phyloP scores from a whole-genome alignment of 1,284 basidiomycete species.

The Xerocomus minutiporus region DNA sequence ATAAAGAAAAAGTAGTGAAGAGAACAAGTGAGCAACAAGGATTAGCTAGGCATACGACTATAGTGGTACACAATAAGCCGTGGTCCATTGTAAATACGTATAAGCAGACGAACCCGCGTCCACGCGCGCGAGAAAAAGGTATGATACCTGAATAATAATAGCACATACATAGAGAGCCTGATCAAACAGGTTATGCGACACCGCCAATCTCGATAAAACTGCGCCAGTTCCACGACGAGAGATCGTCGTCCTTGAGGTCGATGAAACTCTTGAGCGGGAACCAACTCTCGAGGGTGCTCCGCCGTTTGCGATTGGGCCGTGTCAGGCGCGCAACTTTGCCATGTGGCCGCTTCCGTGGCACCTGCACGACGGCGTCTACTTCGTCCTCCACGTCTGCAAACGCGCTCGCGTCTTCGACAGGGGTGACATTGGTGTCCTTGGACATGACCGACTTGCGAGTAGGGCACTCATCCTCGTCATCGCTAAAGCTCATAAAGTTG shows the following conservation, averaged over 20 bases:
- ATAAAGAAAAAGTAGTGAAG: background rate
- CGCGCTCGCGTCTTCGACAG: slow-evolving; percentile 16
- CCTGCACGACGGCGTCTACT: slow-evolving; percentile 18
- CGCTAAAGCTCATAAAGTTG: slow-evolving; percentile 65
- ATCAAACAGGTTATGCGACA: slow-evolving; percentile 20
- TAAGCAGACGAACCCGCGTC: slow-evolving; percentile 8
- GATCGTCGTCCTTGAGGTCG: slow-evolving; percentile 53
- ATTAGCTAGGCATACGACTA: background rate
- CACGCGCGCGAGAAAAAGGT: slow-evolving; percentile 3
- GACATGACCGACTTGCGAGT: background rate
- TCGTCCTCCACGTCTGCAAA: slow-evolving; percentile 34
- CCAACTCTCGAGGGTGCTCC: slow-evolving; percentile 42
- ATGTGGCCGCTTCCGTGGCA: background rate
- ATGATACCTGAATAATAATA: slow-evolving; percentile 11
- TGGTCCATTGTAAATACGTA: background rate
- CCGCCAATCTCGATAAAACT: slow-evolving; percentile 58
- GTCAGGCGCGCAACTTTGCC: background rate
- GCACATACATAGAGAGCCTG: background rate
- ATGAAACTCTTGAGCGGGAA: slow-evolving; percentile 57
- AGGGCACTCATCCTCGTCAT: slow-evolving; percentile 44
- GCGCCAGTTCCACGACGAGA: slow-evolving; percentile 48
- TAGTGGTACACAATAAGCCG: background rate
- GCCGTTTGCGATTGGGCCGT: slow-evolving; percentile 24
- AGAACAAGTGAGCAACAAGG: background rate
- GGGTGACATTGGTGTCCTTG: background rate